Conservation (phyloP, 2,329 filamentous ascomycete genomes). For the Hypoxylon sp. region DNA sequence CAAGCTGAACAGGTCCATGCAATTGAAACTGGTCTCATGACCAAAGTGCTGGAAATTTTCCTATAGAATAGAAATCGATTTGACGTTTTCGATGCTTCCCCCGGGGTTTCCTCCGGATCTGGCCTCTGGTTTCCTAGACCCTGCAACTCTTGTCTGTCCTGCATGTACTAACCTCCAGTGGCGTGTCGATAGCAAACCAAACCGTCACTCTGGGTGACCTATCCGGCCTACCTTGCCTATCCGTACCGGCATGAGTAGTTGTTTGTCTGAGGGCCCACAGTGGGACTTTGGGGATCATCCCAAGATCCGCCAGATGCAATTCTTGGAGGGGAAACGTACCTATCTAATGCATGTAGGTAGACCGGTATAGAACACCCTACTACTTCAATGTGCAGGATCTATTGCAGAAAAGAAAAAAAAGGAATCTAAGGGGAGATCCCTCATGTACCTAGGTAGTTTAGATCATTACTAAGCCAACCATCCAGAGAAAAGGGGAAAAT, state of each 20-base stretch:
- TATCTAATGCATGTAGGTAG: slow-evolving; percentile 8
- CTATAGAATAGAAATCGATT: too few relatives aligned
- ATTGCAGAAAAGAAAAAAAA: slow-evolving; percentile 3
- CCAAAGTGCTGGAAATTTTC: too few relatives aligned
- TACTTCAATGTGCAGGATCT: slow-evolving; percentile 30
- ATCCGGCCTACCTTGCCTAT: too few relatives aligned
- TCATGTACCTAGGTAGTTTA: background rate
- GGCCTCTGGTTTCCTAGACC: too few relatives aligned
- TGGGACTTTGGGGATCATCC: slow-evolving; percentile 29
- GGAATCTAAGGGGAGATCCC: background rate
- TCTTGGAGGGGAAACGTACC: slow-evolving; percentile 2
- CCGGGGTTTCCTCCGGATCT: too few relatives aligned
- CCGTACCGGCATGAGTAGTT: slow-evolving; percentile 8
- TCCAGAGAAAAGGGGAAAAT: background rate
- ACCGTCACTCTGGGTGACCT: too few relatives aligned
- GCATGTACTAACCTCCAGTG: too few relatives aligned
- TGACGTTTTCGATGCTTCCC: too few relatives aligned
- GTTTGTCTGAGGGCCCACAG: slow-evolving; percentile 15
- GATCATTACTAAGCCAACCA: background rate
- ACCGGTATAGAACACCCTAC: slow-evolving; percentile 5
- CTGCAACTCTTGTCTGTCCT: too few relatives aligned
- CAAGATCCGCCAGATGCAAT: slow-evolving; percentile 33
- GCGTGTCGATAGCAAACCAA: too few relatives aligned
- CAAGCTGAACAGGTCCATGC: slow-evolving; percentile 16
- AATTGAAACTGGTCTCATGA: too few relatives aligned